Percentiles rank a stretch among this genome's conserved stretches.
Conservation (phyloP, 352 stramenopile species). For the Pythium rhizo-oryzae region DNA sequence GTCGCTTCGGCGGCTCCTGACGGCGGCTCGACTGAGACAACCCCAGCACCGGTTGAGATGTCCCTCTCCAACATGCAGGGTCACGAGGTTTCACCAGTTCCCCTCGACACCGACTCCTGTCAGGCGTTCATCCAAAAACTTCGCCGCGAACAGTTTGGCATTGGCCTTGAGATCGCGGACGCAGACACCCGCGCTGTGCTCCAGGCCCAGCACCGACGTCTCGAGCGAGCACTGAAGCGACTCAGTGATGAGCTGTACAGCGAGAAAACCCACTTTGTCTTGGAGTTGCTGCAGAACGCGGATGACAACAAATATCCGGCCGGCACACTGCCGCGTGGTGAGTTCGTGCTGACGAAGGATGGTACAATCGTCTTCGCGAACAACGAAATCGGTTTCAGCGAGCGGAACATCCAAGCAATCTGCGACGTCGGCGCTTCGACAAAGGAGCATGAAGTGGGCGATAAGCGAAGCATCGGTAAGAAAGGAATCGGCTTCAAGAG, state of each 20-base stretch:
- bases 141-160: slow-evolving; percentile 76
- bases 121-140: slow-evolving; percentile 61
- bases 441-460: slow-evolving; percentile 41
- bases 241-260: slow-evolving; percentile 88
- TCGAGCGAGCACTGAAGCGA: slow-evolving; percentile 84
- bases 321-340: slow-evolving; percentile 45
- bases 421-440: slow-evolving; percentile 89
- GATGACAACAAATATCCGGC: slow-evolving; percentile 79
- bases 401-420: slow-evolving; percentile 77
- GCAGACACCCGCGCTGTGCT: slow-evolving; percentile 59
- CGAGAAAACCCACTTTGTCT: slow-evolving; percentile 87
- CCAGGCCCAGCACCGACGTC: slow-evolving; percentile 71
- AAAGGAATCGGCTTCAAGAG: slow-evolving; percentile 93
- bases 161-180: slow-evolving; percentile 69
- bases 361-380: slow-evolving; percentile 79
- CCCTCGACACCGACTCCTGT: slow-evolving; percentile 27
- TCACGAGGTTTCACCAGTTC: neutral
- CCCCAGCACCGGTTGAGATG: neutral
- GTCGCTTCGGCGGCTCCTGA: neutral
- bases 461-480: slow-evolving; percentile 77
- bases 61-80: neutral
- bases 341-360: slow-evolving; percentile 57
- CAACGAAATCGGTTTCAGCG: slow-evolving; percentile 85
- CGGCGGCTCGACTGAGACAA: neutral
- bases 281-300: slow-evolving; percentile 89